These are phyloP conservation scores for Saccharomycopsis vini DNA, from an alignment of 805 yeast species.

Conservation along the genomic window DNA sequence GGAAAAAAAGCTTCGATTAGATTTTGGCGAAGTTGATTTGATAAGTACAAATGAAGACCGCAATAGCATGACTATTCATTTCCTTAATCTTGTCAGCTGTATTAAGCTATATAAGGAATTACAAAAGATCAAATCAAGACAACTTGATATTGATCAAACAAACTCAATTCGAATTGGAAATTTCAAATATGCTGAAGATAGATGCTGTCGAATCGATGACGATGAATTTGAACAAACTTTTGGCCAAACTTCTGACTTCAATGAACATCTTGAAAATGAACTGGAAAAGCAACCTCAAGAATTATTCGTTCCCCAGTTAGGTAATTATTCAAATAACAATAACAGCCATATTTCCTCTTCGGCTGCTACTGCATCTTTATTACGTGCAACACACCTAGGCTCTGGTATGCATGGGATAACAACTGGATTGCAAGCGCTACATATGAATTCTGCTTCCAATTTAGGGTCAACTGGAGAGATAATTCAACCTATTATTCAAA, in stretches of 20 bases:
- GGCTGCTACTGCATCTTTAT: too few species aligned
- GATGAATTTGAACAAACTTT: conserved; percentile 17
- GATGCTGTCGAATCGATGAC: conserved; percentile 18
- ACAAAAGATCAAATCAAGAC: neutral
- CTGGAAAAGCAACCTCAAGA: conserved; percentile 3
- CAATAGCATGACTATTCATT: conserved; percentile 16
- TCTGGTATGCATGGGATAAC: too few species aligned
- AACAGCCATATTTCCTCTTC: too few species aligned
- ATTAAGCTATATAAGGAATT: conserved; percentile 10
- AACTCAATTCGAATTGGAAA: neutral
- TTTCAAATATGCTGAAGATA: conserved; percentile 13
- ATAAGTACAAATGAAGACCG: conserved; percentile 18
- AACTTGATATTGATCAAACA: neutral
- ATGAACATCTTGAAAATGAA: conserved; percentile 12
- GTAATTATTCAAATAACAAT: too few species aligned
- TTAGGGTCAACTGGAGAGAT: neutral
- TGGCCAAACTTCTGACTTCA: conserved; percentile 12
- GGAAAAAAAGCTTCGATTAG: conserved; percentile 16
- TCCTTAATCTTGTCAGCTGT: conserved; percentile 12
- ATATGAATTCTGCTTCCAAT: neutral
- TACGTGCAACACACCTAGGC: too few species aligned
- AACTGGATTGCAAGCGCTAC: neutral
- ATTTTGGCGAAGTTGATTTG: conserved; percentile 18
- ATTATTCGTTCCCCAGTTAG: neutral
- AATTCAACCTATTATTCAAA: conserved; percentile 11